Evolutionary conservation across 1,284 basidiomycete genomes (phyloP), one percentile per base, ranked within the genome.

Genomic region (Austroboletus novae-zelandiae): DNA sequence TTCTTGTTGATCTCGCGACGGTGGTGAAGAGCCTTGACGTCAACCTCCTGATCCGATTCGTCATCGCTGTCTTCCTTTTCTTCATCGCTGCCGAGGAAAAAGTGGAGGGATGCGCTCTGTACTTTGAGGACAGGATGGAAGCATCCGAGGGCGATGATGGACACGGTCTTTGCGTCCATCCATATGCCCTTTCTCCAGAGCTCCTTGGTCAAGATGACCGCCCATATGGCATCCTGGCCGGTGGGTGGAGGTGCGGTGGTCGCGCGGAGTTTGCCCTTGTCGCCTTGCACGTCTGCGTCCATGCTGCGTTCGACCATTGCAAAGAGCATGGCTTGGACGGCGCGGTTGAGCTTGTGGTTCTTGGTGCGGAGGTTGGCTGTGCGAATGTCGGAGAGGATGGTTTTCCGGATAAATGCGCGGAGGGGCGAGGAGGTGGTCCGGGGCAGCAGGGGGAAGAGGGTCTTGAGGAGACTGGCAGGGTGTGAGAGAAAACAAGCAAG

Each of bases 311-410:
- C 94, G 8, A 99, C 86, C 91, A 99, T 98, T 46, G 84, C 82
- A 67, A 99, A 99, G 29, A 99, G 78, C 77, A 99, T 89, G 9
- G 94, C 90, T 69, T 99, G 97, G 0, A 99, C 94, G 18, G 94
- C 90, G 36, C 93, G 84, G 67, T 99, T 99, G 29, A 99, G 83
- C 62, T 95, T 94, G 74, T 98, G 94, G 63, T 98, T 97, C 69
- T 93, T 94, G 36, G 88, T 79, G 52, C 86, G 87, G 36, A 84
- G 73, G 66, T 99, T 99, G 37, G 96, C 94, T 5, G 88, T 91
- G 61, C 89, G 88, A 59, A 99, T 91, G 61, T 99, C 96, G 15
- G 91, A 87, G n/a, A 98, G 77, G 65, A 99, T 99, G 1, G 94
- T 97, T 61, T 87, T 88, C n/a, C 94, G 87, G 57, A 99, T 94